Evolutionary conservation across 768 basidiomycete species (phyloP).

Genomic region (Amanita polypyramis): DNA sequence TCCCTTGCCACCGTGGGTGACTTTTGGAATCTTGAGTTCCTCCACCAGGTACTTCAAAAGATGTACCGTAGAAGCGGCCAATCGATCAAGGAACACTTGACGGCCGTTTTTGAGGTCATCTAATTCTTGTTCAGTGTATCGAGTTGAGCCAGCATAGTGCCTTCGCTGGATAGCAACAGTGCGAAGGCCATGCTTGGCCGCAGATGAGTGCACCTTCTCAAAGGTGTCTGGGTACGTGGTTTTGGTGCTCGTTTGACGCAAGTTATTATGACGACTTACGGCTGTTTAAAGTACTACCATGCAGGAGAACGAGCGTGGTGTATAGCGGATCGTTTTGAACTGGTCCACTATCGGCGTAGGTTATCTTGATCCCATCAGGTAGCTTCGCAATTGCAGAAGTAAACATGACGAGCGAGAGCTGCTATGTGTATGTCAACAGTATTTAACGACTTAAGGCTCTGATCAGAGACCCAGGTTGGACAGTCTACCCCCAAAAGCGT

Average conservation of each 20-base stretch:
- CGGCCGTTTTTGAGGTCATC: not conserved
- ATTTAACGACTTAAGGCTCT: not conserved
- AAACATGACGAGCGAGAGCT: not conserved
- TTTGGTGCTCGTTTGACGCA: conserved; percentile 1
- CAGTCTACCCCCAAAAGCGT: too few species aligned
- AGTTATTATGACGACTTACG: conserved; percentile 17
- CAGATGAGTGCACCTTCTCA: conserved; percentile 15
- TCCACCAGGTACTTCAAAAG: conserved; percentile 21
- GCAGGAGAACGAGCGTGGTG: conserved; percentile 24
- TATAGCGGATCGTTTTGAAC: conserved; percentile 19
- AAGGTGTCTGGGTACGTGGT: conserved; percentile 8
- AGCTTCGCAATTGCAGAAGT: not conserved
- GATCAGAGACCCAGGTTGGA: too few species aligned
- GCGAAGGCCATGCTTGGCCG: conserved; percentile 7
- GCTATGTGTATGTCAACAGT: too few species aligned
- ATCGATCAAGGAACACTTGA: not conserved
- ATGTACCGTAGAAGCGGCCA: conserved; percentile 11
- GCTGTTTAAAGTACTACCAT: conserved; percentile 24
- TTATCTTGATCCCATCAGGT: not conserved
- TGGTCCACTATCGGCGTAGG: conserved; percentile 25
- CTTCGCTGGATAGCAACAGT: conserved; percentile 7
- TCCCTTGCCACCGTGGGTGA: conserved; percentile 19
- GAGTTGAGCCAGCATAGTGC: conserved; percentile 1
- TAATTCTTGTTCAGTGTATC: not conserved
- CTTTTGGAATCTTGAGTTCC: conserved; percentile 16